Evolutionary conservation across 345 rosid species (phyloP).

Genomic region (Jatropha curcas): DNA sequence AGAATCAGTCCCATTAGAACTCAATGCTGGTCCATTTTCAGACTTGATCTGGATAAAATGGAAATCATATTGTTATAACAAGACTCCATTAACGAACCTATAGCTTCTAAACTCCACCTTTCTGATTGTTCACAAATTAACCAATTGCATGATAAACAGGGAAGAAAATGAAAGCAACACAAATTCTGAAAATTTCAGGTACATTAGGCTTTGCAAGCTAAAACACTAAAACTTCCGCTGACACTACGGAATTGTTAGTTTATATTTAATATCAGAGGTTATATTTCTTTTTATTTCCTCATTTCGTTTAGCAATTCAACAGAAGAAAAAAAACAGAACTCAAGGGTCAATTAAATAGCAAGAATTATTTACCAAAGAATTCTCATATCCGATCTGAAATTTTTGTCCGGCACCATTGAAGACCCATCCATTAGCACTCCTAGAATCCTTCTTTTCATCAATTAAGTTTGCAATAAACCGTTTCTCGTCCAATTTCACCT

Average conservation of each 20-base stretch:
- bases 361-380: constrained; percentile 11
- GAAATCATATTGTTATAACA: not conserved
- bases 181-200: not conserved
- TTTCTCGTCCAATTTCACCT: constrained; percentile 2
- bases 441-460: constrained; percentile 24
- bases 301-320: not conserved
- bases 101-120: not conserved
- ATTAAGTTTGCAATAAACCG: constrained; percentile 2
- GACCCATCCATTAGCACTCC: constrained; percentile 40
- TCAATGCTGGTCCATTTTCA: not conserved
- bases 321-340: not conserved
- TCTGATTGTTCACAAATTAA: not conserved
- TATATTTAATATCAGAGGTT: not conserved
- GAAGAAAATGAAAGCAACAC: not conserved
- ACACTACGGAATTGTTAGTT: not conserved
- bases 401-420: constrained; percentile 38
- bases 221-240: not conserved
- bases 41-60: constrained; percentile 3
- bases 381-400: constrained; percentile 1
- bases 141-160: too few relatives aligned
- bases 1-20: not conserved
- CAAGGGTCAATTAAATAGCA: not conserved
- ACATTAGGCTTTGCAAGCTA: not conserved
- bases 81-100: not conserved
- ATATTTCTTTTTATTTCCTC: not conserved